Percentiles rank a stretch among this genome's conserved stretches.
phyloP scores from a whole-genome alignment of 148 eudicot species.

The Selenicereus undatus region DNA sequence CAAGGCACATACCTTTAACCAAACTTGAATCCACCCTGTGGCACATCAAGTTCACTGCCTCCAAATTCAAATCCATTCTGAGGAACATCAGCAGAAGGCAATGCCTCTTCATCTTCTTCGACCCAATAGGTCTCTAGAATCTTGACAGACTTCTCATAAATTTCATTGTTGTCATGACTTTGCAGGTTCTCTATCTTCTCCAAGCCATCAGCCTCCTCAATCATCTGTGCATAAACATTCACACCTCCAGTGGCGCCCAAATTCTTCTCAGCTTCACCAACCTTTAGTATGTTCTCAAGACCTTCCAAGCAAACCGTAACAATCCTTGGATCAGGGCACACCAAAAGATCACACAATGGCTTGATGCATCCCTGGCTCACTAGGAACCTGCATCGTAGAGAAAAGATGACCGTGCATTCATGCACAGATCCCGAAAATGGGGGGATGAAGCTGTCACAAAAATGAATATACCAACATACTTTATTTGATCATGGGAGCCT shows the following conservation, averaged over 20 bases:
- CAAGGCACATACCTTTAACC: slow-evolving; percentile 27
- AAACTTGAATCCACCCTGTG: slow-evolving; percentile 47
- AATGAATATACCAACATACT: slow-evolving; percentile 19
- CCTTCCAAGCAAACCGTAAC: slow-evolving; percentile 48
- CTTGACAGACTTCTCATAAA: slow-evolving; percentile 51
- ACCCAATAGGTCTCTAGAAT: slow-evolving; percentile 47
- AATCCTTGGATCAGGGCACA: slow-evolving; percentile 50
- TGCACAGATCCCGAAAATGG: not conserved
- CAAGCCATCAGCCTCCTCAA: slow-evolving; percentile 46
- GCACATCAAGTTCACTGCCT: slow-evolving; percentile 30
- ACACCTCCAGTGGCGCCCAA: slow-evolving; percentile 31
- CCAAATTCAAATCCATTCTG: slow-evolving; percentile 32
- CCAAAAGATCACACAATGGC: slow-evolving; percentile 50
- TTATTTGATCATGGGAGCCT: slow-evolving; percentile 41
- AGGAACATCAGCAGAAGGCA: slow-evolving; percentile 30
- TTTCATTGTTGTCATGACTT: slow-evolving; percentile 49
- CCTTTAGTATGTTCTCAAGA: slow-evolving; percentile 46
- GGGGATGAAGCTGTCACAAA: not conserved
- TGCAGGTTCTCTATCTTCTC: slow-evolving; percentile 54
- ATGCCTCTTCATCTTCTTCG: slow-evolving; percentile 50
- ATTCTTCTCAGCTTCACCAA: slow-evolving; percentile 43
- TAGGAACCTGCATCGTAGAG: slow-evolving; percentile 28
- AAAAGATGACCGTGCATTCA: not conserved
- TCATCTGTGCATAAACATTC: slow-evolving; percentile 39
- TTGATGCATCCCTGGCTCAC: slow-evolving; percentile 49